These are phyloP conservation scores for Graphiopsis chlorocephala DNA, from an alignment of 2,329 filamentous ascomycete genomes.

Conservation along the genomic window DNA sequence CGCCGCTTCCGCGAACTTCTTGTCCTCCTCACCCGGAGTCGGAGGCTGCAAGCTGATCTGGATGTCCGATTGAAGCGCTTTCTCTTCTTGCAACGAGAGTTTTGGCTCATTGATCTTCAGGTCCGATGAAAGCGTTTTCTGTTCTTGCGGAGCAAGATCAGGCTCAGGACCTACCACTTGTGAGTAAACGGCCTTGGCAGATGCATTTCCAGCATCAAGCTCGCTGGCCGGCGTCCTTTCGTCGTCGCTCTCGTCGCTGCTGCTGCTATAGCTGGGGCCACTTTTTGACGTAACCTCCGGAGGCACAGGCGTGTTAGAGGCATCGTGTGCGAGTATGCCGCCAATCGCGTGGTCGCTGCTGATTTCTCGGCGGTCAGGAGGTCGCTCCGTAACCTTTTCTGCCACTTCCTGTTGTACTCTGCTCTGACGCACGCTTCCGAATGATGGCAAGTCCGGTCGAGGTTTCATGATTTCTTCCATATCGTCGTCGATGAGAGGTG, in stretches of 20 bases:
- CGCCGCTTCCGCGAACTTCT: conserved; percentile 18
- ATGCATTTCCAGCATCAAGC: neutral
- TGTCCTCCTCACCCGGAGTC: conserved; percentile 34
- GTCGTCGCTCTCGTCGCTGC: conserved; percentile 43
- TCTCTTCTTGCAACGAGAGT: neutral
- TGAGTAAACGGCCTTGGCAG: conserved; percentile 3
- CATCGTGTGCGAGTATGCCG: conserved; percentile 54
- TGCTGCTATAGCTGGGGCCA: conserved; percentile 60
- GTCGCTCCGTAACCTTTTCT: conserved; percentile 51
- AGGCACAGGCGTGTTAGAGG: conserved; percentile 63
- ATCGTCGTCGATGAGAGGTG: conserved; percentile 51
- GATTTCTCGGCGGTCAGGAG: conserved; percentile 44
- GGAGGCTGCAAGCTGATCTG: conserved; percentile 32
- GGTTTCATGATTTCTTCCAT: conserved; percentile 67
- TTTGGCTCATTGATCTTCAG: conserved; percentile 23
- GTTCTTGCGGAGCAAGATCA: neutral
- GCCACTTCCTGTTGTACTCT: conserved; percentile 40
- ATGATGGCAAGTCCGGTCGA: conserved; percentile 69
- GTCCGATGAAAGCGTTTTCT: conserved; percentile 26
- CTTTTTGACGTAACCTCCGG: conserved; percentile 70
- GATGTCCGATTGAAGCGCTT: conserved; percentile 30
- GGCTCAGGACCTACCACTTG: neutral
- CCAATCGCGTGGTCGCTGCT: conserved; percentile 63
- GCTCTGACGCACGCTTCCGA: conserved; percentile 63
- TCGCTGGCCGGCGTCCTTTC: conserved; percentile 17